Conservation (phyloP, 768 basidiomycete species). For the Vararia minispora region DNA sequence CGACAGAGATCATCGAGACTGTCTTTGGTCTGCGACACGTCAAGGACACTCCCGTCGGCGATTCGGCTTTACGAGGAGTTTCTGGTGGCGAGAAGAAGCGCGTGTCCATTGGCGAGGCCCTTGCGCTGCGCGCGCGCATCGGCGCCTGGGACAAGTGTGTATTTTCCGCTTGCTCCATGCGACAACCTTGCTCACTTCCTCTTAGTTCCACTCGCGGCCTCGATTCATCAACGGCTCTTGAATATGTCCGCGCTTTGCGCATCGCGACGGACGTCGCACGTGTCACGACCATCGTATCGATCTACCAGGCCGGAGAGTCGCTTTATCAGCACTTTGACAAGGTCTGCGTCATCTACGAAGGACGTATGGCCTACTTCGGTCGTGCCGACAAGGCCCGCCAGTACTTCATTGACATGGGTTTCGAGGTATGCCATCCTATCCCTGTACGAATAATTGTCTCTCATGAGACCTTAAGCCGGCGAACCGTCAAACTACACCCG, state of each 20-base stretch:
- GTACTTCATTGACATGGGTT: conserved; percentile 67
- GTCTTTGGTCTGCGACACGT: conserved; percentile 72
- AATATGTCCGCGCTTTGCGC: conserved; percentile 47
- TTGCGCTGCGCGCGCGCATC: conserved; percentile 51
- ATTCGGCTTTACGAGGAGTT: conserved; percentile 65
- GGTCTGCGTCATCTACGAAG: conserved; percentile 68
- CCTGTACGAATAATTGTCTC: too few species aligned
- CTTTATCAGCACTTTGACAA: conserved; percentile 65
- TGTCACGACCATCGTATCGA: conserved; percentile 58
- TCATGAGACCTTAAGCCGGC: too few species aligned
- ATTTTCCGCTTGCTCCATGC: too few species aligned
- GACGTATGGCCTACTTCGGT: conserved; percentile 67
- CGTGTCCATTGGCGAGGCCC: conserved; percentile 66
- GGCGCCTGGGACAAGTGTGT: conserved; percentile 70
- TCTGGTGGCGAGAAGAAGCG: conserved; percentile 71
- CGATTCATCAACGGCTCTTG: conserved; percentile 46
- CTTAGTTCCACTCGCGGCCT: conserved; percentile 37
- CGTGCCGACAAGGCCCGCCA: conserved; percentile 48
- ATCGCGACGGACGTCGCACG: conserved; percentile 37
- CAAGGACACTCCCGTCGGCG: conserved; percentile 63
- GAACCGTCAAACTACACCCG: conserved; percentile 47
- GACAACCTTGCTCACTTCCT: too few species aligned
- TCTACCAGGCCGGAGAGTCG: conserved; percentile 76
- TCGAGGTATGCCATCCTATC: too few species aligned
- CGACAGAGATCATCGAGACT: conserved; percentile 44